A percentile compares a stretch with the other conserved stretches of the same genome.
These are phyloP conservation scores for Fusarium poae DNA, from an alignment of 2,329 filamentous ascomycete species.

Conservation along the genomic window DNA sequence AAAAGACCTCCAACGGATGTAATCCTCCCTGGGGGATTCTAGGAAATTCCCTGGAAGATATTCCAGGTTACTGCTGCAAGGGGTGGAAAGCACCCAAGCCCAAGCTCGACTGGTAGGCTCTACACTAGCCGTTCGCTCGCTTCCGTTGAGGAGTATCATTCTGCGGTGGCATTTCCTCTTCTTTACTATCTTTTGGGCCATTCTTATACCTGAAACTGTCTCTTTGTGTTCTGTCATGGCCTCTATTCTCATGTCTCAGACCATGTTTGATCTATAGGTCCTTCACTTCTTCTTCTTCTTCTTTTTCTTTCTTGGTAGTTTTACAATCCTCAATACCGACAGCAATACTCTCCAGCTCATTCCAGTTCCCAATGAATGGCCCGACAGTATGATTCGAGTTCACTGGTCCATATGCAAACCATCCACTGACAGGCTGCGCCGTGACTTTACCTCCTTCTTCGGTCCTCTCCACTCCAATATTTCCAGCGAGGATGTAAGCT, in stretches of 20 bases:
- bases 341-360: constrained; percentile 42
- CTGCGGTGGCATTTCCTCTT: background rate
- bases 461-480: constrained; percentile 52
- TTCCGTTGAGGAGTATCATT: background rate
- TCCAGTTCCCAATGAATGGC: constrained; percentile 36
- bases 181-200: background rate
- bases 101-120: background rate
- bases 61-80: constrained; percentile 39
- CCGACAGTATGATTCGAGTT: constrained; percentile 43
- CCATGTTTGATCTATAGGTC: background rate
- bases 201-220: too few species aligned
- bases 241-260: background rate
- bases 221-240: background rate
- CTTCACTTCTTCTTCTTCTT: background rate
- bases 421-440: constrained; percentile 55
- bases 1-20: constrained; percentile 16
- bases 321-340: constrained; percentile 13
- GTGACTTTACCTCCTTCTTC: constrained; percentile 43
- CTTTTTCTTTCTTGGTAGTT: fast-evolving
- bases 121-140: background rate
- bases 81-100: constrained; percentile 1
- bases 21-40: constrained; percentile 36
- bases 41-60: constrained; percentile 17
- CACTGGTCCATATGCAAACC: constrained; percentile 58
- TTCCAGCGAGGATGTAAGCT: constrained; percentile 57